phyloP scores from a whole-genome alignment of 2,329 filamentous ascomycete species.

The Sporothrix brasiliensis region DNA sequence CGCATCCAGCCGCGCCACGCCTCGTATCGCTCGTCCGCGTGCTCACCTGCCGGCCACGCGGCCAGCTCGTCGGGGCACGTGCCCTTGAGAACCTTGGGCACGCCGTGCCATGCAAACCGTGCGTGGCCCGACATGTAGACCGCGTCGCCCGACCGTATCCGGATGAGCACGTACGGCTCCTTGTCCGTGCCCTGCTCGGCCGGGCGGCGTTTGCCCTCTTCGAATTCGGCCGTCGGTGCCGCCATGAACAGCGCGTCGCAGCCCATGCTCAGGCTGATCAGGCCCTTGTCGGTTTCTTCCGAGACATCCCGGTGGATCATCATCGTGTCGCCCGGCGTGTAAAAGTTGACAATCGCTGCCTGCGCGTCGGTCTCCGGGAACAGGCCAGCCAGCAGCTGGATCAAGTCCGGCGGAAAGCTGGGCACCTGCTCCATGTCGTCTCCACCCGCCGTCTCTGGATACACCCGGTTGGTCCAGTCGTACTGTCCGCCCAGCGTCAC shows the following conservation, averaged over 20 bases:
- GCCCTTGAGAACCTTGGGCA: slow-evolving; percentile 78
- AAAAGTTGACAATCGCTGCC: slow-evolving; percentile 92
- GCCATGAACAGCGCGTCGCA: slow-evolving; percentile 90
- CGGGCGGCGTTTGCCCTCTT: background rate
- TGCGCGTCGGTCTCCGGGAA: slow-evolving; percentile 80
- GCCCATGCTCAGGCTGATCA: slow-evolving; percentile 85
- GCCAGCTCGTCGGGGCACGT: slow-evolving; percentile 77
- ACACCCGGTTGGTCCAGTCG: slow-evolving; percentile 87
- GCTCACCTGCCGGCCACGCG: slow-evolving; percentile 66
- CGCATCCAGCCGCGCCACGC: slow-evolving; percentile 86
- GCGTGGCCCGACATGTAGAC: slow-evolving; percentile 84
- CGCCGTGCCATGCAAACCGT: slow-evolving; percentile 92
- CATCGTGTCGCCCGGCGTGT: slow-evolving; percentile 86
- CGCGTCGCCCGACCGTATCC: slow-evolving; percentile 81
- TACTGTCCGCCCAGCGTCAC: slow-evolving; percentile 94
- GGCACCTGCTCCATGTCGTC: slow-evolving; percentile 42
- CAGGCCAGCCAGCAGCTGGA: slow-evolving; percentile 64
- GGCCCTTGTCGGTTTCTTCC: slow-evolving; percentile 74
- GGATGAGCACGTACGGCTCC: slow-evolving; percentile 61
- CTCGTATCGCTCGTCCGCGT: slow-evolving; percentile 56
- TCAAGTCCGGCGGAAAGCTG: slow-evolving; percentile 73
- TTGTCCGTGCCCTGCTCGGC: background rate
- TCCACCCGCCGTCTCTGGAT: slow-evolving; percentile 60
- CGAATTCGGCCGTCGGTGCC: slow-evolving; percentile 55
- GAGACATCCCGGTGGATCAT: slow-evolving; percentile 94